A percentile compares a stretch with the other conserved stretches of the same genome.
Evolutionary conservation across 2,329 filamentous ascomycete genomes (phyloP).

Genomic region (Penicillium sclerotiorum): DNA sequence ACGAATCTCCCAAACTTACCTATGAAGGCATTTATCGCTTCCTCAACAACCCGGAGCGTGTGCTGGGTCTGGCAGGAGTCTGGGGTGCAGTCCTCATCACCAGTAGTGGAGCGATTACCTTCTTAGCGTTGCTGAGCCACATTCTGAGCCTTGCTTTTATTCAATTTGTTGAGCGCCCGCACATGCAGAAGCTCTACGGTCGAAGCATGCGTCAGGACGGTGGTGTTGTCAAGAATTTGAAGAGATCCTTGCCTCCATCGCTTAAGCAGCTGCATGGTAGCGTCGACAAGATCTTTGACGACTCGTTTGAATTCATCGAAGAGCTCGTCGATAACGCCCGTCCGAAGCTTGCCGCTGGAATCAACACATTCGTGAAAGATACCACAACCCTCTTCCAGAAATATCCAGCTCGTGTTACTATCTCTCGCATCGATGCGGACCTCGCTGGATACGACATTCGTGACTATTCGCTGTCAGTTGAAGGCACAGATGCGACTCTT

Average conservation of each 20-base stretch:
- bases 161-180: conserved; percentile 89
- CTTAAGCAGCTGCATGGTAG: conserved; percentile 82
- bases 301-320: conserved; percentile 85
- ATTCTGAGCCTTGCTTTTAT: conserved; percentile 84
- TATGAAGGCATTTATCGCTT: conserved; percentile 98
- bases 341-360: conserved; percentile 81
- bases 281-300: conserved; percentile 82
- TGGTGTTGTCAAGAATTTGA: conserved; percentile 87
- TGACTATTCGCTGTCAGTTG: conserved; percentile 75
- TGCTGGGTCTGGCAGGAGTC: conserved; percentile 89
- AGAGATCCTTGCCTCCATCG: conserved; percentile 79
- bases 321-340: conserved; percentile 84
- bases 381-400: conserved; percentile 86
- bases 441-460: conserved; percentile 77
- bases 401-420: conserved; percentile 81
- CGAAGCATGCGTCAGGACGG: conserved; percentile 80
- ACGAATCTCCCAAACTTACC: conserved; percentile 82
- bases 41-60: conserved; percentile 93
- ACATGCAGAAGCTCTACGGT: conserved; percentile 98
- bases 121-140: conserved; percentile 83
- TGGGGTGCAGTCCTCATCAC: conserved; percentile 96
- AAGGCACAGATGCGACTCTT: conserved; percentile 63
- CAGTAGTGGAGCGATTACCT: conserved; percentile 82
- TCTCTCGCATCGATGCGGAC: conserved; percentile 77
- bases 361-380: conserved; percentile 84